Conservation (phyloP, 2,329 filamentous ascomycete species). For the Cladophialophora immunda region DNA sequence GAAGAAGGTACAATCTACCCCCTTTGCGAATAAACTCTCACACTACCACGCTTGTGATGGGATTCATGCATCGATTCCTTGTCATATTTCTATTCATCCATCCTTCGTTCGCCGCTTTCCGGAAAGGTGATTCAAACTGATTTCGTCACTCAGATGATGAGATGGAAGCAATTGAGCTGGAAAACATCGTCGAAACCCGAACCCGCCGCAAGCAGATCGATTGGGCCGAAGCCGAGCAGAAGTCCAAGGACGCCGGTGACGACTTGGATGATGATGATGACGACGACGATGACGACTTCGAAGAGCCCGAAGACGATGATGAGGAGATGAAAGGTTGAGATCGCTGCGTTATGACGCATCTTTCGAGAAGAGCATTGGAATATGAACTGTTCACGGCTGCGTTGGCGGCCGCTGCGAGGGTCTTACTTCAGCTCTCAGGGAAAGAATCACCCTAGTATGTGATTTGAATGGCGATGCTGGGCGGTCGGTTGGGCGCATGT, state of each 20-base stretch:
- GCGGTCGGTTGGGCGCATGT: background rate
- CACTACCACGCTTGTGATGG: background rate
- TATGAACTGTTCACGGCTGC: background rate
- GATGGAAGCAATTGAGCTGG: constrained; percentile 88
- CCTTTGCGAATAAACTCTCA: background rate
- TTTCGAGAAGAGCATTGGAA: background rate
- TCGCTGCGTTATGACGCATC: background rate
- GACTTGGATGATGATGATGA: constrained; percentile 69
- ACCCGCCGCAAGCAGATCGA: constrained; percentile 93
- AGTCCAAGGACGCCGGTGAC: constrained; percentile 80
- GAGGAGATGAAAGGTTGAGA: constrained; percentile 41
- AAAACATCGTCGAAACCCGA: constrained; percentile 89
- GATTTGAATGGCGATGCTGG: background rate
- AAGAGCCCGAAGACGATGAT: constrained; percentile 37
- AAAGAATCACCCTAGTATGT: background rate
- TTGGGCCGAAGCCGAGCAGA: constrained; percentile 87
- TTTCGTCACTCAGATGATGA: constrained; percentile 70
- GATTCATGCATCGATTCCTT: background rate
- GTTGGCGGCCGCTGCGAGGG: background rate
- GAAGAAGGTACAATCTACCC: constrained; percentile 32
- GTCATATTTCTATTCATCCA: background rate
- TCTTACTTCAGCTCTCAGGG: background rate
- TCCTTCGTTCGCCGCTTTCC: background rate
- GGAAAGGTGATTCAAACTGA: constrained; percentile 21
- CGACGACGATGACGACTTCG: constrained; percentile 58